These are phyloP conservation scores for Termitomyces sp. DNA, from an alignment of 768 basidiomycete genomes.

Conservation along the genomic window DNA sequence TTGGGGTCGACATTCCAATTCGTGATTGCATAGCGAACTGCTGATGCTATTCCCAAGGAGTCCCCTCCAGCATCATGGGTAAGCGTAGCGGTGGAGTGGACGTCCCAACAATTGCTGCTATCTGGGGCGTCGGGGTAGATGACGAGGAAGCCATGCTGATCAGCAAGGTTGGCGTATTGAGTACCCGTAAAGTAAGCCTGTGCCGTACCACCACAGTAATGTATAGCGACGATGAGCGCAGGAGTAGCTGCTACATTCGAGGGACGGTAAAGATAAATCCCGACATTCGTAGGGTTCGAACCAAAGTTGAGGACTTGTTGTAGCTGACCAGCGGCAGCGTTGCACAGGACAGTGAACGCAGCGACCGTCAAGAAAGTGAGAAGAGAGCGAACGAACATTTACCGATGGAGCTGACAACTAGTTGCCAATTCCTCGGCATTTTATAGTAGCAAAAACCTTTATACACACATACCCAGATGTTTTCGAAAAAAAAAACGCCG, in stretches of 20 bases:
- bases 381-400: conserved; percentile 8
- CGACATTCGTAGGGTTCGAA: conserved; percentile 49
- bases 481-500: not conserved
- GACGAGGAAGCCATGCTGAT: conserved; percentile 45
- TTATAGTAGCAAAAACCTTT: not conserved
- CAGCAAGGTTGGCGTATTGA: conserved; percentile 43
- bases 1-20: conserved; percentile 38
- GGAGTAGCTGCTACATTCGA: conserved; percentile 30
- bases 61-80: conserved; percentile 55
- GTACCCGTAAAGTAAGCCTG: conserved; percentile 48
- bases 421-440: not conserved
- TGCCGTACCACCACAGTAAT: conserved; percentile 49
- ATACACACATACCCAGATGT: not conserved
- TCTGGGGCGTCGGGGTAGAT: conserved; percentile 42
- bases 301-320: conserved; percentile 44
- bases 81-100: conserved; percentile 42
- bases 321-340: conserved; percentile 27
- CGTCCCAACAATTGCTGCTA: conserved; percentile 48
- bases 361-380: conserved; percentile 9
- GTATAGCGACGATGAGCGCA: conserved; percentile 47
- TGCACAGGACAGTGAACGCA: conserved; percentile 15
- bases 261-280: conserved; percentile 42
- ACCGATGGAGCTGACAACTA: too few relatives aligned
- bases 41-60: conserved; percentile 43
- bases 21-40: conserved; percentile 41